Percentiles rank a stretch among this genome's conserved stretches.
These are phyloP conservation scores for Kandelia obovata DNA, from an alignment of 345 rosid species.

Conservation along the genomic window DNA sequence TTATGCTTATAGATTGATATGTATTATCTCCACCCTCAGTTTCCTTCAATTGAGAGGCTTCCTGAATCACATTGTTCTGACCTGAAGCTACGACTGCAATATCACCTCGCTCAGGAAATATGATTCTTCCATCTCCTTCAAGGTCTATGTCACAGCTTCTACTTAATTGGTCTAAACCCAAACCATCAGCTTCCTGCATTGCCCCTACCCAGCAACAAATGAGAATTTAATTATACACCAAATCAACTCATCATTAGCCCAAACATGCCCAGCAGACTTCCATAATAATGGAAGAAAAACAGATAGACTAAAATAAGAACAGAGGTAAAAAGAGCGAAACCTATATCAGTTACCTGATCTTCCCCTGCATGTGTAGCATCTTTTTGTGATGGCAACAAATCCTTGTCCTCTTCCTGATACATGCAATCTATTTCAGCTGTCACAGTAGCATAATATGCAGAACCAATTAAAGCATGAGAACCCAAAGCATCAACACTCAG, in stretches of 20 bases:
- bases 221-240: constrained; percentile 59
- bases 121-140: constrained; percentile 16
- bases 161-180: constrained; percentile 38
- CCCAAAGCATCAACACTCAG: constrained; percentile 12
- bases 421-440: constrained; percentile 26
- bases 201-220: constrained; percentile 89
- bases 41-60: constrained; percentile 27
- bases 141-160: constrained; percentile 24
- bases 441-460: constrained; percentile 25
- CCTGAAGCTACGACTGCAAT: constrained; percentile 20
- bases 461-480: constrained; percentile 18
- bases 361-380: constrained; percentile 45
- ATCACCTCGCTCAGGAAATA: constrained; percentile 9
- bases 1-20: constrained; percentile 24
- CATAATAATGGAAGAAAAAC: constrained; percentile 1
- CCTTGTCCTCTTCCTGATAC: constrained; percentile 30
- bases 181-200: constrained; percentile 81
- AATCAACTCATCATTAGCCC: constrained; percentile 23
- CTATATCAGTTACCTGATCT: constrained; percentile 77
- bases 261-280: constrained; percentile 15
- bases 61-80: constrained; percentile 18
- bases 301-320: constrained; percentile 6
- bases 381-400: constrained; percentile 32
- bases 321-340: constrained; percentile 60
- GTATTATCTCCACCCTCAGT: constrained; percentile 22